phyloP scores from a whole-genome alignment of 2,329 filamentous ascomycete species.

The Knufia fluminis region DNA sequence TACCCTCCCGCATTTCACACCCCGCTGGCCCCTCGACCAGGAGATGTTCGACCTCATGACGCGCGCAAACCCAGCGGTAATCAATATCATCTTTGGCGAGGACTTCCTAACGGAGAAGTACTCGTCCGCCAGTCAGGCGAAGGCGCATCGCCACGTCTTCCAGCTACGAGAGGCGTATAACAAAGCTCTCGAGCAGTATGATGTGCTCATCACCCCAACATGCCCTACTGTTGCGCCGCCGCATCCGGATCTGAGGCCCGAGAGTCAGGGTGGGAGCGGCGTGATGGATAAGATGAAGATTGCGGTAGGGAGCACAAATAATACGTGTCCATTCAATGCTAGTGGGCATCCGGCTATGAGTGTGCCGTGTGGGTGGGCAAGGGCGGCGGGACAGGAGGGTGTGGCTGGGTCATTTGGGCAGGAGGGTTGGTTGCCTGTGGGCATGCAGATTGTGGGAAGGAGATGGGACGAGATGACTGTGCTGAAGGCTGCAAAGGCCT shows the following conservation, averaged over 20 bases:
- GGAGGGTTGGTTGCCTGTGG: constrained; percentile 26
- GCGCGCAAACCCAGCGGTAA: constrained; percentile 36
- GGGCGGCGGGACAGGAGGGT: constrained; percentile 7
- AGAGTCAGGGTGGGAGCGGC: constrained; percentile 22
- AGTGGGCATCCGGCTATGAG: constrained; percentile 43
- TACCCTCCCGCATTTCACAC: constrained; percentile 25
- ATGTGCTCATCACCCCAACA: constrained; percentile 42
- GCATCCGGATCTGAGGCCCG: constrained; percentile 27
- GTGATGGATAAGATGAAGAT: constrained; percentile 36
- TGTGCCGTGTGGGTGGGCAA: constrained; percentile 34
- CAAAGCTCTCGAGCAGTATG: constrained; percentile 33
- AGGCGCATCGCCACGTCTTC: constrained; percentile 39
- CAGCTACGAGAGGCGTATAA: constrained; percentile 43
- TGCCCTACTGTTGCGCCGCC: constrained; percentile 38
- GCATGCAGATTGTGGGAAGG: constrained; percentile 33
- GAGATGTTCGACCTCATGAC: constrained; percentile 38
- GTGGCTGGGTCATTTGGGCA: neutral
- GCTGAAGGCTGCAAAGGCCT: constrained; percentile 14
- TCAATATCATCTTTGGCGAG: constrained; percentile 36
- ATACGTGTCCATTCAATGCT: constrained; percentile 41
- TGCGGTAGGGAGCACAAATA: constrained; percentile 38
- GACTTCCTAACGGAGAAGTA: constrained; percentile 26
- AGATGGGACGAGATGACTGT: constrained; percentile 29
- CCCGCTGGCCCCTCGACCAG: constrained; percentile 32
- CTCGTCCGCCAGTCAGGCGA: constrained; percentile 30